Percentiles rank a stretch among this genome's conserved stretches.
phyloP scores from a whole-genome alignment of 495 filamentous ascomycete genomes.

The Penicillium pulvis region DNA sequence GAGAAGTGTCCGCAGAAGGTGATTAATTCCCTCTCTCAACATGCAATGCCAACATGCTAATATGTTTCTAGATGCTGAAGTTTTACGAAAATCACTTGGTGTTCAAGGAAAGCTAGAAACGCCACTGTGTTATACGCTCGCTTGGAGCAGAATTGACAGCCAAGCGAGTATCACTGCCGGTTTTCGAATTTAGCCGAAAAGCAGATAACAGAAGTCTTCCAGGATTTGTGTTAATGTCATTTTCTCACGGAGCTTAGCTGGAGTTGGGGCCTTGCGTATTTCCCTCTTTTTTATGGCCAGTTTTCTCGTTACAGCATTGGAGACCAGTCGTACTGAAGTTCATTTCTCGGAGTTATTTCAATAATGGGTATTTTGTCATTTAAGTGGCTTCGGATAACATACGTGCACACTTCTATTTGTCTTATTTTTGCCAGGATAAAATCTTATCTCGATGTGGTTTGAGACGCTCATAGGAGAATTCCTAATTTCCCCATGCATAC shows the following conservation, averaged over 20 bases:
- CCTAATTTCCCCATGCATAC: too few species aligned
- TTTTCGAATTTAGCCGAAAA: background rate
- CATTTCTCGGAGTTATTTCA: background rate
- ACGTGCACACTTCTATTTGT: background rate
- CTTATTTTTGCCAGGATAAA: background rate
- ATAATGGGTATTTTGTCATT: background rate
- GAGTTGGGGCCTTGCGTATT: slow-evolving; percentile 5
- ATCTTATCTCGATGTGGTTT: background rate
- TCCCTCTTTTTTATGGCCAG: slow-evolving; percentile 2
- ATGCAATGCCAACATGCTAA: slow-evolving; percentile 17
- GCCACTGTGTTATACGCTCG: background rate
- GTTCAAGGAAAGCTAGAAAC: slow-evolving; percentile 27
- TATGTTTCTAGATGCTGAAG: slow-evolving; percentile 40
- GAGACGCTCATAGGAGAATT: too few species aligned
- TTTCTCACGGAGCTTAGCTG: background rate
- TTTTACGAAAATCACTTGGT: slow-evolving; percentile 52
- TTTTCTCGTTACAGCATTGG: slow-evolving; percentile 5
- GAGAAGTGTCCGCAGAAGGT: slow-evolving; percentile 43
- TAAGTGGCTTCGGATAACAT: background rate
- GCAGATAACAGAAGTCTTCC: background rate
- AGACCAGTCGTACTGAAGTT: background rate
- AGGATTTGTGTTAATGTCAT: background rate
- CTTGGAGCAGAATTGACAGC: background rate
- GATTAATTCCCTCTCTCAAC: slow-evolving; percentile 5
- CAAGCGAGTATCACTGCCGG: too few species aligned